Conservation (phyloP, 352 stramenopile species). For the Phytophthora pistaciae region DNA sequence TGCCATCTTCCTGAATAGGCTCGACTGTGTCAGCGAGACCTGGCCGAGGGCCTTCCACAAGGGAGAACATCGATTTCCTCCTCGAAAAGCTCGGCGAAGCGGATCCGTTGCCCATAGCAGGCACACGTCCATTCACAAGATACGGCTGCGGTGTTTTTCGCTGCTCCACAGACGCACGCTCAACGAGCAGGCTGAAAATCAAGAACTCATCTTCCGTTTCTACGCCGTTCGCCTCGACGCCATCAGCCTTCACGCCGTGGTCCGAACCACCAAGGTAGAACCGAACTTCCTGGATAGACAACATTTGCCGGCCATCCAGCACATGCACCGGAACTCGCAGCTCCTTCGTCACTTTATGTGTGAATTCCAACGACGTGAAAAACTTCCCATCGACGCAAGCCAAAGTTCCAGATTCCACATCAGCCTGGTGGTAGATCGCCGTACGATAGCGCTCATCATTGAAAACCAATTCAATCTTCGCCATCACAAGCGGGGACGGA, state of each 20-base stretch:
- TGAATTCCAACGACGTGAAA: constrained; percentile 62
- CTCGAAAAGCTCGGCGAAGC: constrained; percentile 87
- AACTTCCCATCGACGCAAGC: constrained; percentile 42
- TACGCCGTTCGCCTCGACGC: constrained; percentile 16
- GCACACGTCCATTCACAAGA: constrained; percentile 68
- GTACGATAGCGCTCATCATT: constrained; percentile 82
- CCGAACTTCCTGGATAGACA: constrained; percentile 70
- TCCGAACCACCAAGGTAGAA: constrained; percentile 56
- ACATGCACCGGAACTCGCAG: constrained; percentile 63
- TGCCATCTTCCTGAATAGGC: constrained; percentile 57
- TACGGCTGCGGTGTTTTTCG: constrained; percentile 53
- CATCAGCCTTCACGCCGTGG: constrained; percentile 14
- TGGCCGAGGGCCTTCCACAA: constrained; percentile 29
- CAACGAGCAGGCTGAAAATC: constrained; percentile 68
- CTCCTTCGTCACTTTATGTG: constrained; percentile 41
- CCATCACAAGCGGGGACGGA: constrained; percentile 57
- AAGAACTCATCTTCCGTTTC: constrained; percentile 49
- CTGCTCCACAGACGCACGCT: constrained; percentile 41
- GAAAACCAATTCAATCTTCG: constrained; percentile 78
- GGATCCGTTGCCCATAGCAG: constrained; percentile 86
- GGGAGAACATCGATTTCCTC: constrained; percentile 82
- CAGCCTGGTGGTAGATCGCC: constrained; percentile 56
- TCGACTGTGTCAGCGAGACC: constrained; percentile 42
- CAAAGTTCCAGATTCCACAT: constrained; percentile 16
- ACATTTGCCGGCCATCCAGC: constrained; percentile 57